A percentile compares a stretch with the other conserved stretches of the same genome.
Evolutionary conservation across 2,329 filamentous ascomycete genomes (phyloP).

Genomic region (Aureobasidium mangrovei): DNA sequence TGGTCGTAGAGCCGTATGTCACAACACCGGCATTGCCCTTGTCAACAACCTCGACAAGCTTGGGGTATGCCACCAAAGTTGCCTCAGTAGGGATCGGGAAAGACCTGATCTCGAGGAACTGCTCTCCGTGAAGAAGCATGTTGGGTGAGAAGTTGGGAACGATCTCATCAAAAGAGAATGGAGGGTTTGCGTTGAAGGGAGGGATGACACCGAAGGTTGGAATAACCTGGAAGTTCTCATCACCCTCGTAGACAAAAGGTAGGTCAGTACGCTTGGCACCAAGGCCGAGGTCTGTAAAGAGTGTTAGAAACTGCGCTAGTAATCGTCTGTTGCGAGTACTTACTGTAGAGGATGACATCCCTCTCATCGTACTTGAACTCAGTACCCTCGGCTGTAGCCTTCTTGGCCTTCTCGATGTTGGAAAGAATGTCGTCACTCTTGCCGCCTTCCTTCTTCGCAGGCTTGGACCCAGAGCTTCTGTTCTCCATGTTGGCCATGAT

Average conservation of each 20-base stretch:
- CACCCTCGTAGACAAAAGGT: constrained; percentile 78
- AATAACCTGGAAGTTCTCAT: constrained; percentile 85
- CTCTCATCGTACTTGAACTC: constrained; percentile 77
- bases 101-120: constrained; percentile 90
- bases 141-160: constrained; percentile 95
- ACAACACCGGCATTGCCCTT: constrained; percentile 86
- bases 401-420: constrained; percentile 68
- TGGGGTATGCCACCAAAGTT: constrained; percentile 64
- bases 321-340: constrained; percentile 15
- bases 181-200: constrained; percentile 74
- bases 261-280: constrained; percentile 88
- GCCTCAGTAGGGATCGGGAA: constrained; percentile 83
- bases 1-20: constrained; percentile 70
- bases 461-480: constrained; percentile 39
- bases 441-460: constrained; percentile 23
- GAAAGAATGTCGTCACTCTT: constrained; percentile 58
- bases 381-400: constrained; percentile 61
- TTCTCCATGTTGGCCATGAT: constrained; percentile 82
- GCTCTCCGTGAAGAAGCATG: constrained; percentile 98
- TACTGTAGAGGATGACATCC: constrained; percentile 83
- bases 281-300: constrained; percentile 59
- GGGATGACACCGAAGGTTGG: constrained; percentile 96
- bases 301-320: constrained; percentile 19
- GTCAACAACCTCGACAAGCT: constrained; percentile 88
- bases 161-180: constrained; percentile 71